Percentiles rank a stretch among this genome's conserved stretches.
Evolutionary conservation across 2,329 filamentous ascomycete genomes (phyloP).

Genomic region (Fusarium camptoceras): DNA sequence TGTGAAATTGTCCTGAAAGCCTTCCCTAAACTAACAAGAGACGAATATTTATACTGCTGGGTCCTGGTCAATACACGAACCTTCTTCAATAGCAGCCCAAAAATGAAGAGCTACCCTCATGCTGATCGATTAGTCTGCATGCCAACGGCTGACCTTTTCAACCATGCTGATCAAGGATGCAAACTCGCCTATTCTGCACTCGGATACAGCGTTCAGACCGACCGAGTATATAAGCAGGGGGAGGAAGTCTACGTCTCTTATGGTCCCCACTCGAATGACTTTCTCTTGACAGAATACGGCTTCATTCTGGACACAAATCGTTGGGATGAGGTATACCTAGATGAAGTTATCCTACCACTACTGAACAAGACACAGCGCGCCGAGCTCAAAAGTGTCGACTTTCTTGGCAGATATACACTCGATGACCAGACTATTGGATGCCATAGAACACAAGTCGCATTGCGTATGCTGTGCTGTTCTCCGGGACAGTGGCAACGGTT

Average conservation of each 20-base stretch:
- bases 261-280: slow-evolving; percentile 77
- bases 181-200: slow-evolving; percentile 61
- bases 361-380: slow-evolving; percentile 53
- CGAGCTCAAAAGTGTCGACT: slow-evolving; percentile 58
- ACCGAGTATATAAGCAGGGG: slow-evolving; percentile 63
- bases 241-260: slow-evolving; percentile 78
- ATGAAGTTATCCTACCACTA: slow-evolving; percentile 59
- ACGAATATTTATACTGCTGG: slow-evolving; percentile 67
- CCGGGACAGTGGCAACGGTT: slow-evolving; percentile 55
- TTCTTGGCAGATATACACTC: slow-evolving; percentile 62
- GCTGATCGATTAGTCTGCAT: slow-evolving; percentile 75
- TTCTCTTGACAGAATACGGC: slow-evolving; percentile 76
- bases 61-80: slow-evolving; percentile 71
- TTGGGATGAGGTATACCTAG: slow-evolving; percentile 63
- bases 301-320: slow-evolving; percentile 62
- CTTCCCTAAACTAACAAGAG: slow-evolving; percentile 50
- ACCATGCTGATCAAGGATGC: slow-evolving; percentile 64
- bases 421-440: slow-evolving; percentile 56
- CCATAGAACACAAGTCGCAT: slow-evolving; percentile 65
- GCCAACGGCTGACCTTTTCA: slow-evolving; percentile 81
- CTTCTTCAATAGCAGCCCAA: slow-evolving; percentile 67
- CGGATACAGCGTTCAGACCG: slow-evolving; percentile 66
- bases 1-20: slow-evolving; percentile 52
- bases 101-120: slow-evolving; percentile 56
- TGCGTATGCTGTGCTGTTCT: slow-evolving; percentile 54